A percentile compares a stretch with the other conserved stretches of the same genome.
Evolutionary conservation across 2,329 filamentous ascomycete species (phyloP).

Genomic region (Ciborinia camelliae): DNA sequence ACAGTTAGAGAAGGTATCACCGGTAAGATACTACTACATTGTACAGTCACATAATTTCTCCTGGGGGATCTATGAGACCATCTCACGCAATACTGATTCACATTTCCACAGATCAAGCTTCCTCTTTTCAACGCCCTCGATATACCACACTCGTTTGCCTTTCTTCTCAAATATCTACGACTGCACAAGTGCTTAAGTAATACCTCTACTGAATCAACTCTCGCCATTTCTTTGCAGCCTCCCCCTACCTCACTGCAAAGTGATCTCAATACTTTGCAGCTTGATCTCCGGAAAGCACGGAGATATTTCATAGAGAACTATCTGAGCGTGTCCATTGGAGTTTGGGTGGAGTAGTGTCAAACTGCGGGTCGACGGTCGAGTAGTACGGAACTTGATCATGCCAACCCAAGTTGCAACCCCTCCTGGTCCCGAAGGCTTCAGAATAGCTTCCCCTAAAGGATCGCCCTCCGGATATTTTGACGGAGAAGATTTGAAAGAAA

Average conservation of each 20-base stretch:
- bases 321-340: background rate
- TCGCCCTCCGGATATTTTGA: constrained; percentile 20
- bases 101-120: constrained; percentile 1
- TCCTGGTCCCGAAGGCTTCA: constrained; percentile 23
- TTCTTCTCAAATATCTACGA: background rate
- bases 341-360: constrained; percentile 10
- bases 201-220: background rate
- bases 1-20: constrained; percentile 1
- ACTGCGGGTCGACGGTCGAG: constrained; percentile 11
- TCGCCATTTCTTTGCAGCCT: background rate
- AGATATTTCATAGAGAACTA: constrained; percentile 1
- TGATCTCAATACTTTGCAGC: background rate
- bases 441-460: constrained; percentile 19
- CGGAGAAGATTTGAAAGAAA: constrained; percentile 29
- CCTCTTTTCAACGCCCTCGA: background rate
- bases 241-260: background rate
- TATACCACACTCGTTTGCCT: background rate
- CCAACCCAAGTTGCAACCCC: constrained; percentile 27
- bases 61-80: background rate
- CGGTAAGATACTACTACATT: constrained; percentile 6
- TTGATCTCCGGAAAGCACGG: background rate
- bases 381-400: background rate
- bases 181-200: background rate
- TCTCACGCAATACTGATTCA: constrained; percentile 13
- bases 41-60: constrained; percentile 6